phyloP scores from a whole-genome alignment of 1,139 yeast genomes.

The Wickerhamiella pararugosa region DNA sequence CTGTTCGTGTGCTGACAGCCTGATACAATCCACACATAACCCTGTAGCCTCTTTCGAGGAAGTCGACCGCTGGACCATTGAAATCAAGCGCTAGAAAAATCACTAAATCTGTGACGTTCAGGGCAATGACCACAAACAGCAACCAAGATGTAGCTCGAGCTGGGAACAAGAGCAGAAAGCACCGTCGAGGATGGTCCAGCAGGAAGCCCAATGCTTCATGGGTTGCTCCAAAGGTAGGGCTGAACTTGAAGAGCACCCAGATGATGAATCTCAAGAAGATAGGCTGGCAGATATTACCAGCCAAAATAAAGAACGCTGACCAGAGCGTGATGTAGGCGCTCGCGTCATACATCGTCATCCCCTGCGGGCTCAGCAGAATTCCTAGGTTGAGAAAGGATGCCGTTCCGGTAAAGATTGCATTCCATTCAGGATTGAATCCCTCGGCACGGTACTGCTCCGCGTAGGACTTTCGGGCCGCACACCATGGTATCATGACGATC shows the following conservation, averaged over 20 bases:
- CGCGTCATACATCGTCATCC: conserved; percentile 50
- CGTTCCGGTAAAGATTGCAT: conserved; percentile 75
- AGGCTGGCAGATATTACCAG: conserved; percentile 93
- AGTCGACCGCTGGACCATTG: conserved; percentile 26
- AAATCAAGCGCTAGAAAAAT: conserved; percentile 62
- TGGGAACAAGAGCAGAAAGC: conserved; percentile 85
- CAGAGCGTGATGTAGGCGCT: conserved; percentile 52
- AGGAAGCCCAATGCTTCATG: conserved; percentile 70
- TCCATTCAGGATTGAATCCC: conserved; percentile 64
- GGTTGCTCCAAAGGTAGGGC: conserved; percentile 38
- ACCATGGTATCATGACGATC: conserved; percentile 52
- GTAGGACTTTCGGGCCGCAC: conserved; percentile 32
- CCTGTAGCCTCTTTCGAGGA: conserved; percentile 49
- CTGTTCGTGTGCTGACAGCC: conserved; percentile 86
- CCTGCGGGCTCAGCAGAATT: conserved; percentile 59
- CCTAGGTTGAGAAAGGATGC: conserved; percentile 80
- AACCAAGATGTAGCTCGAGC: conserved; percentile 94
- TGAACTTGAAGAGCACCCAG: conserved; percentile 57
- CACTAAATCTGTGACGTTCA: conserved; percentile 66
- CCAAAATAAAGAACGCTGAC: conserved; percentile 53
- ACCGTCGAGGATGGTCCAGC: conserved; percentile 91
- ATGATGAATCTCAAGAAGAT: conserved; percentile 60
- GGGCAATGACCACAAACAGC: conserved; percentile 48
- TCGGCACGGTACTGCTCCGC: conserved; percentile 30
- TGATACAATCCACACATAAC: conserved; percentile 75